Base-by-base conservation (phyloP, 164 flowering plant species). In the Cinnamomum chago region DNA sequence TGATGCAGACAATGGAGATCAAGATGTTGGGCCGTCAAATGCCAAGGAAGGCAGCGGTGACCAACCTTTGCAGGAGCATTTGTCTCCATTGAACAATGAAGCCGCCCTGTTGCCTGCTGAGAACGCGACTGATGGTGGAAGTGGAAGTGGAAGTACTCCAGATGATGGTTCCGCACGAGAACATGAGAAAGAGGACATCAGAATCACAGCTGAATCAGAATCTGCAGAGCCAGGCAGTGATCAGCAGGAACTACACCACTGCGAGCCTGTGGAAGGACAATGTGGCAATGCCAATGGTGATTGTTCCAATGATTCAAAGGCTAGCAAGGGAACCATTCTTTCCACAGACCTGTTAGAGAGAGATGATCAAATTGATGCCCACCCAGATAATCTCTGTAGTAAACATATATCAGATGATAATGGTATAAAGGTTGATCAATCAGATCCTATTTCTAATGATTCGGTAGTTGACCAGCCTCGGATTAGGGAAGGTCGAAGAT, bases 401-500 rank as follows among this genome's bases (percentile, higher is more conserved):
- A 79, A 79, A 65, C 73, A 81, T 33, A 3, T 68, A 62, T 83
- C 82, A 76, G 75, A 74, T 72, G 83, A 58, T 3, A 28, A 14
- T 35, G 64, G 24, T 13, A 18, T n/a, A 65, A 80, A 81, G 76
- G 73, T 76, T 52, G 81, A 73, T 62, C 75, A 76, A 62, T 25
- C 60, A 7, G 82, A 77, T 28, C 27, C 23, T 15, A 35, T 69
- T 72, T 67, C 77, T 52, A 50, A 62, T 75, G 77, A 77, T 78
- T 73, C 60, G 55, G 58, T 55, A 7, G 77, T 65, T 67, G 71
- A 79, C 6, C 84, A 81, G 67, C 70, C 82, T 9, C 86, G 82
- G 22, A 76, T 88, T 65, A 88, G 81, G 78, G 91, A 88, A 82
- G 98, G 98, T 10, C 87, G 99, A 40, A 83, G 90, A 58, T 95